Evolutionary conservation across 805 yeast genomes (phyloP), one percentile per base, ranked within the genome.

Genomic region (Saccharomyces jurei): DNA sequence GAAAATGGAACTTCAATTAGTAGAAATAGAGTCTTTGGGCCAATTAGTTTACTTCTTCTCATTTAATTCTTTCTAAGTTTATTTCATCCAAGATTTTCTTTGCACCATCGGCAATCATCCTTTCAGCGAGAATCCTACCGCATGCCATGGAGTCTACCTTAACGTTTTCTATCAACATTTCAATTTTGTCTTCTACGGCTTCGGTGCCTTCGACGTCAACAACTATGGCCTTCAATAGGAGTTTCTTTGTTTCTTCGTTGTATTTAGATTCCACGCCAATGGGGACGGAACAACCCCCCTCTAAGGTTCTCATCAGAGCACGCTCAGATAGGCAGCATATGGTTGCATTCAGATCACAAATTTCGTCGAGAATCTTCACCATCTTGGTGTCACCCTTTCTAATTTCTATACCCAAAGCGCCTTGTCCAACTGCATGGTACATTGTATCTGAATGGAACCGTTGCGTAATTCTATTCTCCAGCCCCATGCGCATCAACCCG

Each of bases 371-470:
- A 21, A 91, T 76, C 53, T 77, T 70, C 61, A 74, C 74, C 71
- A 87, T 80, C 50, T 75, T 73, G 5, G 70, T 64, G 69, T 94
- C 96, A 56, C 78, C 80, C 55, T 78, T 78, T 63, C 95, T 80
- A 60, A 92, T 88, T 73, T 94, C 99, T 28, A 94, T 75, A 21
- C 98, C 99, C 48, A 94, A 72, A 0, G 98, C 98, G 59, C 99
- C 99, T 74, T 94, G 99, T n/a, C 99, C 99, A 49, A 94, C 97
- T 0, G 99, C 97, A 68, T 92, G 88, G 67, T 83, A 86, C 96
- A 92, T 88, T 53, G 85, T 87, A 32, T 88, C 86, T 4, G 83
- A 77, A 54, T 84, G 81, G 58, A 94, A 76, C 59, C 76, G 78
- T 58, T 80, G 76, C 5, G 96, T 83, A 66, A 94, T 89, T 69